phyloP scores from a whole-genome alignment of 2,329 filamentous ascomycete genomes.

The Alternaria sp. region DNA sequence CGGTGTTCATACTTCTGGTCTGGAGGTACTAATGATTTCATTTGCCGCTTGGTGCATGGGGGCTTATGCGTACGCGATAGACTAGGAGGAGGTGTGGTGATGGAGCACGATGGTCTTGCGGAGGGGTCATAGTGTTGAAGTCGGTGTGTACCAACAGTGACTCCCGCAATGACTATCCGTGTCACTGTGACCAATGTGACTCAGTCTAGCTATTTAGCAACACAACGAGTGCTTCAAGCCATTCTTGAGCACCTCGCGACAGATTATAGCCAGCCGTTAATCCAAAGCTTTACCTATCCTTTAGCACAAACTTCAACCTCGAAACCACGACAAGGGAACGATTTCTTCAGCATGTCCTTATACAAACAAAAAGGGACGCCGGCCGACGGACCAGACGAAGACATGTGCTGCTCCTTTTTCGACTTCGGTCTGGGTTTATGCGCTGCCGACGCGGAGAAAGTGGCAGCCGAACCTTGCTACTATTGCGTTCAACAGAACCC shows the following conservation, averaged over 20 bases:
- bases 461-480: too few species aligned
- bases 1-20: background rate
- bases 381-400: too few species aligned
- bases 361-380: rapidly evolving
- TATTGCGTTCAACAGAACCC: too few species aligned
- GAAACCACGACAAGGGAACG: too few species aligned
- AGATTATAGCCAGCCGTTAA: too few species aligned
- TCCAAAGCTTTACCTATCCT: too few species aligned
- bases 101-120: background rate
- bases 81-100: background rate
- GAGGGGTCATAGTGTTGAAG: background rate
- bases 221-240: too few species aligned
- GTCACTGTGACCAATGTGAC: background rate
- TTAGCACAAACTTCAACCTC: rapidly evolving
- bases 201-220: background rate
- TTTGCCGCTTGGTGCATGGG: rapidly evolving
- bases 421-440: too few species aligned
- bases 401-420: too few species aligned
- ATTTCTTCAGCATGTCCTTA: rapidly evolving
- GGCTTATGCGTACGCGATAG: rapidly evolving
- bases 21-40: background rate
- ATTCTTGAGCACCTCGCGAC: too few species aligned
- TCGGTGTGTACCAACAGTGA: background rate
- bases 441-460: too few species aligned
- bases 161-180: background rate